These are phyloP conservation scores for Mycena crocata DNA, from an alignment of 768 basidiomycete species.

Conservation along the genomic window DNA sequence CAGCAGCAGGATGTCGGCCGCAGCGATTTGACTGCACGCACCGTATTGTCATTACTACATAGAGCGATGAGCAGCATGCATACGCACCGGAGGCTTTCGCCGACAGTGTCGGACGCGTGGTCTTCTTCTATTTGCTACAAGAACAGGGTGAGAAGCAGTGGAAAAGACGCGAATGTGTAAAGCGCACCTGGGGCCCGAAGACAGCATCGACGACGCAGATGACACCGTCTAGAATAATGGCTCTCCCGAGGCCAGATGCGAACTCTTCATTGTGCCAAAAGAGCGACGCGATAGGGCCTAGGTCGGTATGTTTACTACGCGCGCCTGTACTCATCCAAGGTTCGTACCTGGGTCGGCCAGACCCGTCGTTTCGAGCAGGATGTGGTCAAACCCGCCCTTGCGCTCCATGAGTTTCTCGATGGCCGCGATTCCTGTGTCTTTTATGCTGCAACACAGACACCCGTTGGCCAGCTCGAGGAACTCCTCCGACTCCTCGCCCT, in stretches of 20 bases:
- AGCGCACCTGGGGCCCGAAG: slow-evolving; percentile 67
- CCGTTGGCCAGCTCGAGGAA: slow-evolving; percentile 95
- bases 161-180: slow-evolving; percentile 1
- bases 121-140: slow-evolving; percentile 93
- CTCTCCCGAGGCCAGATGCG: slow-evolving; percentile 70
- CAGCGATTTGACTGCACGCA: slow-evolving; percentile 88
- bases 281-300: slow-evolving; percentile 88
- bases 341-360: slow-evolving; percentile 90
- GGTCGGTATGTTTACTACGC: background rate
- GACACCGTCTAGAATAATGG: slow-evolving; percentile 88
- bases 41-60: background rate
- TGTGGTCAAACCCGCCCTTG: slow-evolving; percentile 93
- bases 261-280: slow-evolving; percentile 92
- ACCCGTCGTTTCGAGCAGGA: slow-evolving; percentile 95
- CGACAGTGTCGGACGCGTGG: slow-evolving; percentile 66
- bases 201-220: slow-evolving; percentile 93
- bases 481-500: slow-evolving; percentile 80
- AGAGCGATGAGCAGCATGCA: background rate
- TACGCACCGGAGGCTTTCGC: slow-evolving; percentile 85
- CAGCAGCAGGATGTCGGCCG: slow-evolving; percentile 89
- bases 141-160: slow-evolving; percentile 10
- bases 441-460: slow-evolving; percentile 98
- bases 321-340: background rate
- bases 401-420: slow-evolving; percentile 92
- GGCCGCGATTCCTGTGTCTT: slow-evolving; percentile 91